These are phyloP conservation scores for Fusarium sp. DNA, from an alignment of 2,329 filamentous ascomycete genomes.

Conservation along the genomic window DNA sequence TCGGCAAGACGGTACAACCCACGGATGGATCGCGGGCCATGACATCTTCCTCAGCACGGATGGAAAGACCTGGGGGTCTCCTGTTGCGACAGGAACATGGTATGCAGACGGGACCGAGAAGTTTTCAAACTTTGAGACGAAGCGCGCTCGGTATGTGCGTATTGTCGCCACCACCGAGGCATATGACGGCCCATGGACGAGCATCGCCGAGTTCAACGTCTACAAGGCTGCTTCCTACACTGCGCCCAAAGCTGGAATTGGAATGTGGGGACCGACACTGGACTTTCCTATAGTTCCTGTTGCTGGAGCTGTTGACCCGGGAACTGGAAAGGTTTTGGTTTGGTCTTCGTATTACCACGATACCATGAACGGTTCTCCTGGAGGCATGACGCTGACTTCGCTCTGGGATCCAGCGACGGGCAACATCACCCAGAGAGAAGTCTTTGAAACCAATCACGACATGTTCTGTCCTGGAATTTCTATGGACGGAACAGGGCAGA, in stretches of 20 bases:
- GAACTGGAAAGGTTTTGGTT: conserved; percentile 19
- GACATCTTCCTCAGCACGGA: conserved; percentile 20
- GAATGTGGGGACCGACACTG: conserved; percentile 26
- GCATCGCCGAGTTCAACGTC: conserved; percentile 33
- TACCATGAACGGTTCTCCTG: not conserved
- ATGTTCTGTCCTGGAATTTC: conserved; percentile 70
- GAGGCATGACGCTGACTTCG: conserved; percentile 10
- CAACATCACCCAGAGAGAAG: conserved; percentile 13
- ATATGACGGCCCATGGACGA: conserved; percentile 18
- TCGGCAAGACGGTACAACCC: conserved; percentile 5
- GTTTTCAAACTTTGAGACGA: conserved; percentile 31
- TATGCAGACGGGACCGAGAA: conserved; percentile 22
- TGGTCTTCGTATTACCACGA: conserved; percentile 15
- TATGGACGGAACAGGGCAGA: conserved; percentile 59
- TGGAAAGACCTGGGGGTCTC: conserved; percentile 18
- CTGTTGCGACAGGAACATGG: conserved; percentile 30
- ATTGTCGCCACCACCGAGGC: conserved; percentile 13
- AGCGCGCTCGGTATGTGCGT: conserved; percentile 25
- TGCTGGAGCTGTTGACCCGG: conserved; percentile 28
- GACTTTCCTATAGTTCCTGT: conserved; percentile 34
- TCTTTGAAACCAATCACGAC: conserved; percentile 61
- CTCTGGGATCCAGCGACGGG: conserved; percentile 26
- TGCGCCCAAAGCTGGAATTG: not conserved
- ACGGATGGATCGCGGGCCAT: conserved; percentile 20
- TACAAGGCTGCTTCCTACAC: conserved; percentile 18